phyloP scores from a whole-genome alignment of 345 rosid species.

The Viola odorata region DNA sequence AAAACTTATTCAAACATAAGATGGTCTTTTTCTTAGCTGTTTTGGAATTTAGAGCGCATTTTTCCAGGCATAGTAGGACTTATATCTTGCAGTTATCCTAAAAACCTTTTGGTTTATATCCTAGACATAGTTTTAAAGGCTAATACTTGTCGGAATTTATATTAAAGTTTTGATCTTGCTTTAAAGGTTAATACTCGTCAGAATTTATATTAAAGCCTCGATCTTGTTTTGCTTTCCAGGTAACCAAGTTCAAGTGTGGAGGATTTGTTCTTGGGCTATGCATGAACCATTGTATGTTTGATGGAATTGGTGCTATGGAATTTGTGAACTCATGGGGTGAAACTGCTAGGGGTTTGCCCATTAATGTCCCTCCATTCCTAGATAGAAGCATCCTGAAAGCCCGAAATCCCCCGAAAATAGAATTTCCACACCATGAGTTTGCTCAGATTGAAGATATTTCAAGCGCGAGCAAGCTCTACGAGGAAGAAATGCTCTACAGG shows the following conservation, averaged over 20 bases:
- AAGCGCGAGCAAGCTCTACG: slow-evolving; percentile 48
- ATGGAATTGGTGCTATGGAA: slow-evolving; percentile 82
- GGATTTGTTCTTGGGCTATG: slow-evolving; percentile 68
- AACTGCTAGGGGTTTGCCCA: slow-evolving; percentile 64
- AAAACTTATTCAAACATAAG: no score
- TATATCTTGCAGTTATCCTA: no score
- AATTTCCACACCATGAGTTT: slow-evolving; percentile 64
- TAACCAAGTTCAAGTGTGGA: slow-evolving; percentile 78
- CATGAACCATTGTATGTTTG: slow-evolving; percentile 81
- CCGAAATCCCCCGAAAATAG: slow-evolving; percentile 45
- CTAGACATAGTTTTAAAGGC: no score
- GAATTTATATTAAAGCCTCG: background rate
- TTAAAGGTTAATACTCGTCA: no score
- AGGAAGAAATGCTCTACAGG: slow-evolving; percentile 53
- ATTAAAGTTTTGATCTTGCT: no score
- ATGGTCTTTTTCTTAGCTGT: no score
- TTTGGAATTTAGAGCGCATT: no score
- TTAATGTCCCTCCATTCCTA: slow-evolving; percentile 52
- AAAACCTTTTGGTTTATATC: no score
- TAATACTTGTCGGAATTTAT: no score
- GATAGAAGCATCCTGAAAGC: slow-evolving; percentile 59
- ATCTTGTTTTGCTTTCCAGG: slow-evolving; percentile 34
- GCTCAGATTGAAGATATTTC: slow-evolving; percentile 64
- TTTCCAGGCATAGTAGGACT: no score
- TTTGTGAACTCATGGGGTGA: slow-evolving; percentile 86